A percentile compares a stretch with the other conserved stretches of the same genome.
Evolutionary conservation across 768 basidiomycete species (phyloP).

Genomic region (Pisolithus marmoratus): DNA sequence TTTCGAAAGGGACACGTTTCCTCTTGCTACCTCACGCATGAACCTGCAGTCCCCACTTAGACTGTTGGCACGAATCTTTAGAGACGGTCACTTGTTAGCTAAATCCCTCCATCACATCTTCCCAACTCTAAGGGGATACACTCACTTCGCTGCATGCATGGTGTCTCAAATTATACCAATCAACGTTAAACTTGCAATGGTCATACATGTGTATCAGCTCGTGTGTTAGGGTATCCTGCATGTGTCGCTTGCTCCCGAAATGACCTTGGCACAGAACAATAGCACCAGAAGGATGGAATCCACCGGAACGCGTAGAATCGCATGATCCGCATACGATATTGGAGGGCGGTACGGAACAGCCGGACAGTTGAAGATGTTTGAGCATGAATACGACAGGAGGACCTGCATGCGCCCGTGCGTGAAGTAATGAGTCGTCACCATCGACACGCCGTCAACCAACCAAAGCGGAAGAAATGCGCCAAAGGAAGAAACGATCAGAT

Average conservation of each 20-base stretch:
- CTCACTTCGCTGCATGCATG: slow-evolving; percentile 96
- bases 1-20: slow-evolving; percentile 77
- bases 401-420: slow-evolving; percentile 39
- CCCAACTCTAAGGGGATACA: not conserved
- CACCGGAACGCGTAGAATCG: slow-evolving; percentile 67
- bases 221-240: slow-evolving; percentile 91
- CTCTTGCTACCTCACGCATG: slow-evolving; percentile 73
- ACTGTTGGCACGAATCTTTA: slow-evolving; percentile 90
- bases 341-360: slow-evolving; percentile 61
- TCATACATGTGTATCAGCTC: slow-evolving; percentile 96
- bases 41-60: slow-evolving; percentile 91
- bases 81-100: not conserved
- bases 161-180: slow-evolving; percentile 86
- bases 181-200: slow-evolving; percentile 89
- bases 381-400: slow-evolving; percentile 88
- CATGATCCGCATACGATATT: slow-evolving; percentile 87
- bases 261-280: slow-evolving; percentile 83
- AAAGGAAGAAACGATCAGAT: slow-evolving; percentile 8
- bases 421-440: too few species aligned
- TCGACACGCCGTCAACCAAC: too few species aligned
- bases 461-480: not conserved
- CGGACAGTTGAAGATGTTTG: slow-evolving; percentile 75
- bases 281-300: slow-evolving; percentile 77
- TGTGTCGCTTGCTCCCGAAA: slow-evolving; percentile 74
- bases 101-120: not conserved